These are phyloP conservation scores for Chalciporus piperatus DNA, from an alignment of 768 basidiomycete genomes.

Conservation along the genomic window DNA sequence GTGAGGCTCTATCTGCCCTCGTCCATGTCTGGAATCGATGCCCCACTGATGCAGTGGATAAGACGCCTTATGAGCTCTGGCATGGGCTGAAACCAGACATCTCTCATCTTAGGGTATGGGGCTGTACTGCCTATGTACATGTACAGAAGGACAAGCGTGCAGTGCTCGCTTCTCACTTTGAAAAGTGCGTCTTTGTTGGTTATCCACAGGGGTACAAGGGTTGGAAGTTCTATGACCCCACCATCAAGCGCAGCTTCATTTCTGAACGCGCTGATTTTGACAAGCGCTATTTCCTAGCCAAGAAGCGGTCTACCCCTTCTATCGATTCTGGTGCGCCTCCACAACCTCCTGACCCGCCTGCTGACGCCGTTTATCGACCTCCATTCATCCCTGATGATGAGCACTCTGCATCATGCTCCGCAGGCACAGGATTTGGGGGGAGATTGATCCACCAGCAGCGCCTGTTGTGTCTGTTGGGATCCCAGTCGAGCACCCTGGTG, in stretches of 20 bases:
- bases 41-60: too few species aligned
- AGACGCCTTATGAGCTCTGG: too few species aligned
- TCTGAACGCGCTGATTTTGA: constrained; percentile 32
- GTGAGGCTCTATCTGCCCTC: too few species aligned
- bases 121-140: constrained; percentile 34
- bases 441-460: background rate
- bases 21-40: too few species aligned
- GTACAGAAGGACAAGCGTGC: constrained; percentile 35
- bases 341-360: background rate
- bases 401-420: background rate
- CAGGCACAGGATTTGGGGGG: background rate
- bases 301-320: too few species aligned
- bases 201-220: too few species aligned
- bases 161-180: constrained; percentile 14
- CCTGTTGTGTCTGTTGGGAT: background rate
- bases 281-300: constrained; percentile 27
- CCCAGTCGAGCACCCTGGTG: background rate
- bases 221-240: constrained; percentile 33
- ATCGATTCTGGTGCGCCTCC: background rate
- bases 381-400: background rate
- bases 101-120: too few species aligned
- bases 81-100: too few species aligned
- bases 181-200: constrained; percentile 39
- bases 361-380: background rate
- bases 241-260: constrained; percentile 26